These are phyloP conservation scores for Neonectria magnoliae DNA, from an alignment of 2,329 filamentous ascomycete species.

Conservation along the genomic window DNA sequence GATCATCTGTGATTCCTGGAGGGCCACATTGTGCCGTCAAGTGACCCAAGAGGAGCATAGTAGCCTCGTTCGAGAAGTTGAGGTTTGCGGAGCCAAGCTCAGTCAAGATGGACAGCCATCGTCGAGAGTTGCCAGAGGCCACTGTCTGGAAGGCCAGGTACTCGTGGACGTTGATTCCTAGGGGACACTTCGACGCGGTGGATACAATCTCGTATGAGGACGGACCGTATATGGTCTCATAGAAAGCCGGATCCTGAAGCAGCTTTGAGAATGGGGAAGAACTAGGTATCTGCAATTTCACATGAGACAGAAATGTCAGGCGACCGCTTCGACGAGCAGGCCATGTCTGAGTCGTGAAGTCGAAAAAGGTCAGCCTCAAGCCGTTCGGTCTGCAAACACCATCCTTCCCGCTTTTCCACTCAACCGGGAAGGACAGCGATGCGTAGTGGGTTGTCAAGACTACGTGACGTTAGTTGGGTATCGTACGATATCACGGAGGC, in stretches of 20 bases:
- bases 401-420: constrained; percentile 41
- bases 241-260: constrained; percentile 27
- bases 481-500: no score
- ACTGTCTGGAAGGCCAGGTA: constrained; percentile 63
- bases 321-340: constrained; percentile 27
- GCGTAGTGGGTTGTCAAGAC: constrained; percentile 44
- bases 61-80: constrained; percentile 69
- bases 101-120: constrained; percentile 60
- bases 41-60: constrained; percentile 59
- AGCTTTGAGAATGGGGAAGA: constrained; percentile 33
- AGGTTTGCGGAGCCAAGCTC: constrained; percentile 64
- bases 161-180: constrained; percentile 60
- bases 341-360: constrained; percentile 29
- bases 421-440: constrained; percentile 39
- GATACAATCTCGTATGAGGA: constrained; percentile 66
- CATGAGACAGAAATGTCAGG: constrained; percentile 33
- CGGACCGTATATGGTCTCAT: constrained; percentile 48
- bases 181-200: constrained; percentile 60
- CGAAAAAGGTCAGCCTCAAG: constrained; percentile 33
- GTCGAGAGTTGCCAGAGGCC: constrained; percentile 55
- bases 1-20: constrained; percentile 35
- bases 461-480: constrained; percentile 15
- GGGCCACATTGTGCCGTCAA: constrained; percentile 67
- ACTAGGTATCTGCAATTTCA: constrained; percentile 34
- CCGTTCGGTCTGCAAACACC: constrained; percentile 40